Base-by-base conservation (phyloP, 164 flowering plant species). In the Stephania cephalantha region DNA sequence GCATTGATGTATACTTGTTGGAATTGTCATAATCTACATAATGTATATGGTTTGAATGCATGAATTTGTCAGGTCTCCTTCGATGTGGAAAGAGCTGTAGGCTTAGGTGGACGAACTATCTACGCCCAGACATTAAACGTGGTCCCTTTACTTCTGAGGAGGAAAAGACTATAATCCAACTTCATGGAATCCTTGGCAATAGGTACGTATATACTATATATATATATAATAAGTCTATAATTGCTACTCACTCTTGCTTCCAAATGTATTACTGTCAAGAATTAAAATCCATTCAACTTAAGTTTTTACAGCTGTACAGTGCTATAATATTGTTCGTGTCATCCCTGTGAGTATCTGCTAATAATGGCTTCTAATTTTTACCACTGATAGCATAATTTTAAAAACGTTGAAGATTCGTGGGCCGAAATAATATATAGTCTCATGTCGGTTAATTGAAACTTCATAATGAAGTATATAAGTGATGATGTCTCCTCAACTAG, bases 11-110 rank as follows among this genome's bases (percentile, higher is more conserved):
- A 8, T 18, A 53, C 7, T 6, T n/a, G 25, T 5, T 8, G 25
- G 22, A 6, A 4, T n/a, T 61, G 66, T n/a, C 66, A 61, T 61
- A 5, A 61, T 61, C 66, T 61, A 18, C 25, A 61, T 61, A 5
- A 18, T 58, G 4, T 58, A 20, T 58, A 18, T 58, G 22, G 1
- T 2, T 17, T 58, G 6, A 58, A 58, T 66, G 11, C 44, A 42
- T 22, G 35, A 20, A 11, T n/a, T 72, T 72, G 31, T 29, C 73
- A 95, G 99, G 99, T 76, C 89, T 95, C 48, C 91, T 84, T 46
- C 92, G 99, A 2, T 95, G 99, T 77, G 99, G 99, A 73, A 95
- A 95, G 87, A 95, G 99, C 81, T 95, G 98, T 75, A 77, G 99
- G 71, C 90, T 95, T 2, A 79, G 99, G 18, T 95, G 99, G 99